These are phyloP conservation scores for Soucietia sequanensis DNA, from an alignment of 805 yeast species.

Conservation along the genomic window DNA sequence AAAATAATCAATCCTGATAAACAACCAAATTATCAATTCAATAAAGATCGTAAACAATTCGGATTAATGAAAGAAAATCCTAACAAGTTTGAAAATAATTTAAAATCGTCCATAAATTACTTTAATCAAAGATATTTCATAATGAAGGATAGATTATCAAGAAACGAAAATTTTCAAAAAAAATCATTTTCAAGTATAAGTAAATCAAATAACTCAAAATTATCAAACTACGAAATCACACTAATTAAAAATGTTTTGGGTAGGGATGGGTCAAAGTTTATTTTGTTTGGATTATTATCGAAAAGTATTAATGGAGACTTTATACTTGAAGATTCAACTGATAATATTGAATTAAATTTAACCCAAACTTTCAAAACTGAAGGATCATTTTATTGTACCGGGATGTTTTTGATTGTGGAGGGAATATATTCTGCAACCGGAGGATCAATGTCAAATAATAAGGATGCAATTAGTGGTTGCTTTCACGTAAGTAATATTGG, in stretches of 20 bases:
- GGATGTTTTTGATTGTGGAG: slow-evolving; percentile 77
- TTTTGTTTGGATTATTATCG: slow-evolving; percentile 74
- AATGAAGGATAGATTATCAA: slow-evolving; percentile 64
- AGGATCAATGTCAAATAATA: slow-evolving; percentile 32
- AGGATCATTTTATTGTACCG: slow-evolving; percentile 68
- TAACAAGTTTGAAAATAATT: slow-evolving; percentile 12
- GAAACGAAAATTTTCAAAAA: slow-evolving; percentile 74
- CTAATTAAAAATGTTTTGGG: slow-evolving; percentile 84
- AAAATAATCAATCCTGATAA: slow-evolving; percentile 59
- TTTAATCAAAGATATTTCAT: slow-evolving; percentile 59
- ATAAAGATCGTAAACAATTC: slow-evolving; percentile 61
- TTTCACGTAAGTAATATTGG: slow-evolving; percentile 76
- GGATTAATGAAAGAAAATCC: slow-evolving; percentile 25
- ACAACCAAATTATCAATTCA: slow-evolving; percentile 66
- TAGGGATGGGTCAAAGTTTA: slow-evolving; percentile 71
- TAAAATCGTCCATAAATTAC: slow-evolving; percentile 31
- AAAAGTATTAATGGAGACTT: slow-evolving; percentile 64
- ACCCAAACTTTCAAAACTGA: slow-evolving; percentile 59
- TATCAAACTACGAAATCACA: slow-evolving; percentile 47
- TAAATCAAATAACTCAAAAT: slow-evolving; percentile 33
- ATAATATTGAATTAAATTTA: slow-evolving; percentile 65
- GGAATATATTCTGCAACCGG: slow-evolving; percentile 78
- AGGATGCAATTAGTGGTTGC: slow-evolving; percentile 36
- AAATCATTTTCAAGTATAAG: slow-evolving; percentile 43
- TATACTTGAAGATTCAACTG: slow-evolving; percentile 80